Evolutionary conservation across 352 stramenopile genomes (phyloP), one percentile per base, ranked within the genome.

Genomic region (Pilasporangium apinafurcum): DNA sequence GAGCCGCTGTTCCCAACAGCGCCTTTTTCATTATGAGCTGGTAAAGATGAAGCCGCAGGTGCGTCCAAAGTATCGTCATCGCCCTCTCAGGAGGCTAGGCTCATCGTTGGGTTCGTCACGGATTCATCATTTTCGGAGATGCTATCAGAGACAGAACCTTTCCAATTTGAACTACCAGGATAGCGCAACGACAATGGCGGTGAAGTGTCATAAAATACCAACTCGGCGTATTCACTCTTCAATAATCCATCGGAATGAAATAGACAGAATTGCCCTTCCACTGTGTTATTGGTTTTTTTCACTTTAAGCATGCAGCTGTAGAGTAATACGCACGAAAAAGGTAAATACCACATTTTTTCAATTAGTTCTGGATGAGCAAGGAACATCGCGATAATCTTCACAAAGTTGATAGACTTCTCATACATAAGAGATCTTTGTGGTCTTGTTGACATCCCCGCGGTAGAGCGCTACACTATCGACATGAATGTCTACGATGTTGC

Each of bases 381-480:
- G 46, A 85, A 83, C 12, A 68, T 56, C 44, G 86, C 77, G 5
- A 60, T 62, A 31, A 86, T 84, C 42, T 90, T 74, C 0, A 71
- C 67, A 35, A 8, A 79, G 34, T 6, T 20, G 31, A 37, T 82
- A 82, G 51, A 84, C 46, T 14, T 59, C 37, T 2, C 61, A 44
- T 25, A 81, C 51, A 56, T 74, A 48, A 1, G 29, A 45, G 41
- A 85, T 78, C 21, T 62, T 68, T 28, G 61, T 41, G 14, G 41
- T 27, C 20, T 49, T 46, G 14, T 68, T 83, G 34, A 90, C 51
- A 9, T 89, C 71, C 5, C 67, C 58, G 3, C 77, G 68, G 48
- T 86, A 86, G 12, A 90, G 36, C 0, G 71, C 70, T 41, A 86
- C 77, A 27, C 73, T 86, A 9, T 74, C 74, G 13, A 89, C 77